Evolutionary conservation across 495 filamentous ascomycete species (phyloP), one percentile per base, ranked within the genome.

Genomic region (Chaetomium fimeti): DNA sequence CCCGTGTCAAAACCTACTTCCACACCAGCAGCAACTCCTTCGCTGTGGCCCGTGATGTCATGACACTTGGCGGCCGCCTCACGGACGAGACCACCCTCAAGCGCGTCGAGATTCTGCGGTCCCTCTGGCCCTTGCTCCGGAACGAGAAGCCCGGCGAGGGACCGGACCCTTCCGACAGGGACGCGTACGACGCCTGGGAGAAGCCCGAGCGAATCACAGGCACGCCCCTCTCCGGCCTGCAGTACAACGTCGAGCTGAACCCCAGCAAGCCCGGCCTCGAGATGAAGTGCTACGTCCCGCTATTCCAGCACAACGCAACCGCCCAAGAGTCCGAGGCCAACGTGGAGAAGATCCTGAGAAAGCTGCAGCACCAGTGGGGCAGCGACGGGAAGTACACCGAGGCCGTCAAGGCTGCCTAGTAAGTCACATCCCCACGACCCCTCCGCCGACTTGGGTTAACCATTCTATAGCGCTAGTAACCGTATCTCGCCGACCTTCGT

Each of bases 1-100:
- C 58, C 18, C 58, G 45, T 29, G 28, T 61, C 58, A 61, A 61
- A 27, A 43, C 49, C 2, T 49, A 60, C 58, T 27, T 61, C n/a
- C 58, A 52, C 58, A 61, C 58, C 7, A 25, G 58, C 58, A 61
- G 58, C 58, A 61, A 61, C 58, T 32, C 58, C 28, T 61, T 52
- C 18, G 45, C 43, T n/a, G 45, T 52, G 25, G 45, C 29, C 12
- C 5, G 58, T 8, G 58, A 61, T 28, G 45, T 61, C 58, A 61
- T 52, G 45, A 61, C 58, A 27, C 29, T 61, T 3, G 45, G 58
- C n/a, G 58, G 45, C 18, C 58, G 58, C 22, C 47, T 61, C 28
- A 52, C 58, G 22, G 58, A 61, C 47, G 58, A 61, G 58, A 49
- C 43, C 12, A 18, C 45, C 28, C 58, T 52, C 45, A 61, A 61